Evolutionary conservation across 176 grass and related monocot species (phyloP).

Genomic region (Thinopyrum elongatum): DNA sequence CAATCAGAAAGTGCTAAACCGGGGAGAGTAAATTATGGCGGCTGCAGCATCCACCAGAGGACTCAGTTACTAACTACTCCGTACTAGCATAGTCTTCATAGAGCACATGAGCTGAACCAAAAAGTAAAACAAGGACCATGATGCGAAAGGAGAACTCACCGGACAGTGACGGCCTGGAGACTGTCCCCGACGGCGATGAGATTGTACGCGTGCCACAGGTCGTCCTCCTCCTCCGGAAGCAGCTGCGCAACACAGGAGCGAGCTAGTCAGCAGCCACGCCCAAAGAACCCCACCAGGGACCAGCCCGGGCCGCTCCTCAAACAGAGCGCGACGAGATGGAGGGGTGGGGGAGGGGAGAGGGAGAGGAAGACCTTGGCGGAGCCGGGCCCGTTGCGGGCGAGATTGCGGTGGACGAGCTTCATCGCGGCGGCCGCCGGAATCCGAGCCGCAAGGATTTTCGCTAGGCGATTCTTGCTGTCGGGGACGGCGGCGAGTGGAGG

Average conservation of each 20-base stretch:
- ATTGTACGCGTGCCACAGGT: slow-evolving; percentile 93
- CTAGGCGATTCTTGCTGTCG: background rate
- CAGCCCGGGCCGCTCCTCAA: background rate
- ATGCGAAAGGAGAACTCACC: slow-evolving; percentile 31
- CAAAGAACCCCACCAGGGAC: background rate
- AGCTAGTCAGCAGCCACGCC: background rate
- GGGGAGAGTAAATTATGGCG: background rate
- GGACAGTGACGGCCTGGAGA: slow-evolving; percentile 66
- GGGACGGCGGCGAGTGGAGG: background rate
- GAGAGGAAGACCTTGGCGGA: slow-evolving; percentile 50
- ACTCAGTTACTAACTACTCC: too few relatives aligned
- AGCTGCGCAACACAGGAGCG: slow-evolving; percentile 32
- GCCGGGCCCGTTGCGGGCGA: slow-evolving; percentile 67
- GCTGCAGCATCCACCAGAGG: background rate
- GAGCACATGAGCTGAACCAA: background rate
- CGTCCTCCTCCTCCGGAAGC: slow-evolving; percentile 85
- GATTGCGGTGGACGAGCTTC: slow-evolving; percentile 60
- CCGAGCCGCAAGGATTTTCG: background rate
- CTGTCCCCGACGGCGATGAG: slow-evolving; percentile 70
- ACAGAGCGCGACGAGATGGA: background rate
- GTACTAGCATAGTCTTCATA: too few relatives aligned
- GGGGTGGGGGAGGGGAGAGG: background rate
- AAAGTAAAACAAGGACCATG: background rate
- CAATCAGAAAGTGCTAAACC: background rate
- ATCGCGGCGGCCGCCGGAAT: slow-evolving; percentile 27